Base-by-base conservation (phyloP, 805 yeast species). In the Yamadazyma takamatsuzukensis region DNA sequence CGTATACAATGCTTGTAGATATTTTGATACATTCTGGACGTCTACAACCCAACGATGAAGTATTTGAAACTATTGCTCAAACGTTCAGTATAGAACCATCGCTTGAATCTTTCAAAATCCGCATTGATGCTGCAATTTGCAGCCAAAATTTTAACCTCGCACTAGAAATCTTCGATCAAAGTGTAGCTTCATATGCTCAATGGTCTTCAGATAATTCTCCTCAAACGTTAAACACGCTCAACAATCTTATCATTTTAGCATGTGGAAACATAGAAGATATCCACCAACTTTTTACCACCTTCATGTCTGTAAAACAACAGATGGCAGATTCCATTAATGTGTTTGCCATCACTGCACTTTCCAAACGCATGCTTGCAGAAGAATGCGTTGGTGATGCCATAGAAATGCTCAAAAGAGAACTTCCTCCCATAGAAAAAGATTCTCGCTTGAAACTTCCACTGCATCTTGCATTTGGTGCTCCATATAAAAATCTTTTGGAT, bases 321-420 rank as follows among this genome's bases (percentile, higher is more conserved):
- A 52, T 64, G 60, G 45, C 44, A 6, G 44, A 53, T 18, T 48
- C 45, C 15, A 49, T 54, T 23, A 54, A 53, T 33, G 49, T 54
- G 6, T 53, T 49, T 9, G 51, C 64, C 2, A 45, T 65, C n/a
- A 49, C 41, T 6, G 53, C 48, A 5, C 28, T 65, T 35, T 43
- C 58, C 1, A 13, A 31, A 8, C 44, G 46, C 21, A 61, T 65
- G 61, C 40, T 65, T 13, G 44, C 44, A 6, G 58, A 52, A 3
- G 64, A 60, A 25, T 59, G 53, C 28, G 65, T 64, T 10, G 70
- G 70, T 5, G 71, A 65, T 39, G 45, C 53, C n/a, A 56, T 64
- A 7, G 70, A 64, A 38, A 46, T 65, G 56, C 38, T 66, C 39
- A 59, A 60, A 34, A 38, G 71, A 23, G 71, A 66, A 37, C 44